A percentile compares a stretch with the other conserved stretches of the same genome.
Evolutionary conservation across 1,284 basidiomycete genomes (phyloP).

Genomic region (Tilletia indica): DNA sequence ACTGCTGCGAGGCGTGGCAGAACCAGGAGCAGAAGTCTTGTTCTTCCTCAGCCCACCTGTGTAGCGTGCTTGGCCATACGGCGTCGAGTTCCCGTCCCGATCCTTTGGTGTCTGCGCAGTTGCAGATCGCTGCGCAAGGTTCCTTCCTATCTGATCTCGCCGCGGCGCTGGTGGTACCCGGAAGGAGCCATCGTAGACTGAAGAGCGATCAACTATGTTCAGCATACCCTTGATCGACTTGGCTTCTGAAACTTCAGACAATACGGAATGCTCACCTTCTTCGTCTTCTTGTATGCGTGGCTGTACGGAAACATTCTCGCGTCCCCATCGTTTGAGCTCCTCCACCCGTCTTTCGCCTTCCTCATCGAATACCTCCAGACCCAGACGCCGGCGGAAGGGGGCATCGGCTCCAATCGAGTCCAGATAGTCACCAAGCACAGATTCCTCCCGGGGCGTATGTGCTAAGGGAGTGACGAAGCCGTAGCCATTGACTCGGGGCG

Average conservation of each 20-base stretch:
- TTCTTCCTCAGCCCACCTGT: background rate
- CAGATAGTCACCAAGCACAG: slow-evolving; percentile 9
- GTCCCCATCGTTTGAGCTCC: slow-evolving; percentile 10
- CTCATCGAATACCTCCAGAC: slow-evolving; percentile 14
- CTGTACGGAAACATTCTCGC: slow-evolving; percentile 7
- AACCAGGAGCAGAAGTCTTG: background rate
- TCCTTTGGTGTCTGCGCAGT: background rate
- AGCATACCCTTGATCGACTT: background rate
- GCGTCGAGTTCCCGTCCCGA: background rate
- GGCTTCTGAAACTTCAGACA: background rate
- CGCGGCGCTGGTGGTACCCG: slow-evolving; percentile 1
- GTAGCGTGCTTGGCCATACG: slow-evolving; percentile 8
- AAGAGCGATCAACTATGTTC: background rate
- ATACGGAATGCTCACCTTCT: background rate
- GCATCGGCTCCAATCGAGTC: slow-evolving; percentile 5
- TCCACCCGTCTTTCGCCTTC: slow-evolving; percentile 1
- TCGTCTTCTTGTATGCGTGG: background rate
- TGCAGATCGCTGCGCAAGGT: background rate
- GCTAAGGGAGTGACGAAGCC: slow-evolving; percentile 39
- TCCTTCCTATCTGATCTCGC: background rate
- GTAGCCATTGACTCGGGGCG: slow-evolving; percentile 40
- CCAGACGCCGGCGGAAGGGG: background rate
- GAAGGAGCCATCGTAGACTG: slow-evolving; percentile 10
- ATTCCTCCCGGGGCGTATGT: slow-evolving; percentile 8
- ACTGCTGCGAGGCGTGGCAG: background rate